phyloP scores from a whole-genome alignment of 495 filamentous ascomycete species.

The Hyaloscypha hepaticicola region DNA sequence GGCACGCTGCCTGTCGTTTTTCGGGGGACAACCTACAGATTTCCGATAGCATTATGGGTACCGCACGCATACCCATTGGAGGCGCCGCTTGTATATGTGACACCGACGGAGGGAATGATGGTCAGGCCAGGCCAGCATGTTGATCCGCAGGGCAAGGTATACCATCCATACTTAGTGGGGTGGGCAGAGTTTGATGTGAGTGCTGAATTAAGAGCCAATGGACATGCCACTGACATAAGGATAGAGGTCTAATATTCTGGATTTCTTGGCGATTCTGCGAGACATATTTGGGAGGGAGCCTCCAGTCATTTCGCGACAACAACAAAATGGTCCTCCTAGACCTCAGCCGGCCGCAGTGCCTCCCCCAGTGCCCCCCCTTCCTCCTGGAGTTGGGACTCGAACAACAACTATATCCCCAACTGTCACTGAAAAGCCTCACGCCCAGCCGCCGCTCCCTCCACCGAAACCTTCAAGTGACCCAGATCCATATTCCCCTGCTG shows the following conservation, averaged over 20 bases:
- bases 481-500: neutral
- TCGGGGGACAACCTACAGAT: slow-evolving; percentile 85
- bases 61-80: slow-evolving; percentile 88
- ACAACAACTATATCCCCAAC: slow-evolving; percentile 29
- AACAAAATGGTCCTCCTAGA: slow-evolving; percentile 46
- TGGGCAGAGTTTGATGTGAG: slow-evolving; percentile 88
- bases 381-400: slow-evolving; percentile 52
- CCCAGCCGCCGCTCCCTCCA: slow-evolving; percentile 42
- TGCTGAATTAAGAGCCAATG: neutral
- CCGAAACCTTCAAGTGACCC: slow-evolving; percentile 31
- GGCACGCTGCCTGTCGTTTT: slow-evolving; percentile 88
- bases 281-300: slow-evolving; percentile 94
- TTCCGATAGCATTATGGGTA: slow-evolving; percentile 93
- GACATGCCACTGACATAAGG: neutral
- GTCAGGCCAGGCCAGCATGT: slow-evolving; percentile 92
- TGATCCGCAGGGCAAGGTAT: slow-evolving; percentile 88
- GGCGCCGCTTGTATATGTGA: slow-evolving; percentile 83
- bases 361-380: slow-evolving; percentile 69
- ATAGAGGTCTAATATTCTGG: slow-evolving; percentile 77
- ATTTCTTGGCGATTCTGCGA: slow-evolving; percentile 77
- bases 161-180: slow-evolving; percentile 90
- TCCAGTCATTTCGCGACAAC: slow-evolving; percentile 75
- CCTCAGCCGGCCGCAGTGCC: slow-evolving; percentile 49
- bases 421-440: slow-evolving; percentile 6
- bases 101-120: slow-evolving; percentile 82